A percentile compares a stretch with the other conserved stretches of the same genome.
These are phyloP conservation scores for Picochlorum costavermella DNA, from an alignment of 139 green algal species.

Conservation along the genomic window DNA sequence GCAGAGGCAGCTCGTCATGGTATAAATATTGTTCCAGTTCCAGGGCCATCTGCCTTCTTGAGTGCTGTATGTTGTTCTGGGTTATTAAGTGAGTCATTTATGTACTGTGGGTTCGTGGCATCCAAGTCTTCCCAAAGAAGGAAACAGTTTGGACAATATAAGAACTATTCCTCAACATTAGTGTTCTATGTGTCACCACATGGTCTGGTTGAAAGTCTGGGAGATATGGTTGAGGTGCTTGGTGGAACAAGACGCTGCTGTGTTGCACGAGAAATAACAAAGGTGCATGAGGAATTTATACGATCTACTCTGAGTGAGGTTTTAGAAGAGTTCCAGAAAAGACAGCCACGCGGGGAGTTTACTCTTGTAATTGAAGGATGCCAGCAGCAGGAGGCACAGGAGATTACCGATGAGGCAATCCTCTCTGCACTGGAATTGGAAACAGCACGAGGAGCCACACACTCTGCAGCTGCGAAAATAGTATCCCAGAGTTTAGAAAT, in stretches of 20 bases:
- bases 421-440: conserved; percentile 15
- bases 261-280: conserved; percentile 82
- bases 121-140: conserved; percentile 44
- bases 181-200: conserved; percentile 72
- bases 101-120: conserved; percentile 76
- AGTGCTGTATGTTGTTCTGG: conserved; percentile 67
- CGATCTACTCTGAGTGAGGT: conserved; percentile 34
- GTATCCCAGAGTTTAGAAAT: conserved; percentile 29
- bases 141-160: conserved; percentile 29
- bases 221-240: conserved; percentile 51
- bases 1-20: conserved; percentile 24
- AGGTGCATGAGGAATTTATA: conserved; percentile 78
- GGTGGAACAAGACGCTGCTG: conserved; percentile 43
- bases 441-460: conserved; percentile 15
- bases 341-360: conserved; percentile 45
- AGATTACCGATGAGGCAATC: conserved; percentile 5
- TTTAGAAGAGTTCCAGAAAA: conserved; percentile 7
- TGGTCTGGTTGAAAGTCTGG: conserved; percentile 36
- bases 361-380: conserved; percentile 57
- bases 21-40: conserved; percentile 58
- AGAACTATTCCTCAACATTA: conserved; percentile 42
- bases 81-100: conserved; percentile 55
- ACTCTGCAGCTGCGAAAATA: conserved; percentile 22
- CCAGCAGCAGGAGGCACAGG: neutral
- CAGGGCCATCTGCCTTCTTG: conserved; percentile 68